Base-by-base conservation (phyloP, 768 basidiomycete species). In the Pseudohyphozyma bogoriensis region DNA sequence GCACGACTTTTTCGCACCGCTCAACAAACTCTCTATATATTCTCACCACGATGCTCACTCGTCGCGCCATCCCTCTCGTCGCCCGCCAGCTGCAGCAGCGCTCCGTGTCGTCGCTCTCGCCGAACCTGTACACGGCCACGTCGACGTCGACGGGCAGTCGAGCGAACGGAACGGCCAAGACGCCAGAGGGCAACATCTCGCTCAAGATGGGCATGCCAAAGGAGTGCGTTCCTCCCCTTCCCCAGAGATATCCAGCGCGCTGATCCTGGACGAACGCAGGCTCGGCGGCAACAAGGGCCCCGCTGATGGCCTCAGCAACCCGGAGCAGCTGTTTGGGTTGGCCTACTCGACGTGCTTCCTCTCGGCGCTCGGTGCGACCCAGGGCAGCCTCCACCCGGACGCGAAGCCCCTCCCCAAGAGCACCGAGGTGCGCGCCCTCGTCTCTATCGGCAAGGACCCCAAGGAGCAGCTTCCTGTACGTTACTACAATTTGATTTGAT, bases 331-430 rank as follows among this genome's bases (percentile, higher is more conserved):
- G 20, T 66, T 68, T 49, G 69, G 62, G 18, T 53, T 65, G 4
- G 69, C 49, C 59, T 67, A 67, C 55, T 49, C 52, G 5, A 64
- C 60, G n/a, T 68, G 69, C 60, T 68, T 64, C 62, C 60, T 66
- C 20, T 57, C 55, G 28, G 69, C 69, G 0, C 55, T 70, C 29
- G 58, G 45, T 32, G 69, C 69, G 15, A 53, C 55, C 13, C 64
- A 70, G 55, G 60, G 51, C 18, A 20, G 53, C 32, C 62, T 62
- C 32, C 31, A 51, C 54, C 44, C 63, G 51, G 56, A 39, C 37
- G 51, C 60, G 18, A 68, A 69, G 62, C 66, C 69, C 11, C 58
- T 69, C 8, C 46, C 64, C 12, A 62, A 65, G 47, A 35, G 49
- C 6, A 55, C 64, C 8, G 39, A 31, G 20, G 66, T 67, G 11